These are phyloP conservation scores for Serendipita sp. DNA, from an alignment of 768 basidiomycete species.

Conservation along the genomic window DNA sequence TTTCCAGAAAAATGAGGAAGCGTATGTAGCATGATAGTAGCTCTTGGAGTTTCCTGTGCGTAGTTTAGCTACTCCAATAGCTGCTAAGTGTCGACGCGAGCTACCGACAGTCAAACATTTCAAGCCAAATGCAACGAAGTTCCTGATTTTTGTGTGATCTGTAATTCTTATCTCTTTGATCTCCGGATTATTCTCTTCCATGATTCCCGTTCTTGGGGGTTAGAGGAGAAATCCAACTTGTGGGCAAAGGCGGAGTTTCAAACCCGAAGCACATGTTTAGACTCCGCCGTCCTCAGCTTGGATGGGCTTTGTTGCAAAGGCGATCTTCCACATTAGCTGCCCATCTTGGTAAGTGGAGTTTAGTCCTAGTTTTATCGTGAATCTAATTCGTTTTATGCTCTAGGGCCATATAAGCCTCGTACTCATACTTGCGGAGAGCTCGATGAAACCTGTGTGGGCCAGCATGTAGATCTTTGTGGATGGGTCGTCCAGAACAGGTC, in stretches of 20 bases:
- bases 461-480: conserved; percentile 55
- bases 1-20: neutral
- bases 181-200: neutral
- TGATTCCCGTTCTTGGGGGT: neutral
- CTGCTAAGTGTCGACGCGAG: neutral
- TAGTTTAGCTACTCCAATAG: neutral
- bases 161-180: neutral
- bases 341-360: neutral
- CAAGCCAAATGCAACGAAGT: neutral
- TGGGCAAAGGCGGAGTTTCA: neutral
- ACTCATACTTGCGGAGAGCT: conserved; percentile 55
- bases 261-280: neutral
- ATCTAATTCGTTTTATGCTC: neutral
- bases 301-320: neutral
- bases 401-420: conserved; percentile 41
- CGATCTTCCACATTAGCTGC: neutral
- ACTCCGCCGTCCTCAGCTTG: neutral
- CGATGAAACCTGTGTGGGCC: conserved; percentile 33
- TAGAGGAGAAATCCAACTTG: neutral
- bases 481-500: conserved; percentile 76
- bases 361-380: neutral
- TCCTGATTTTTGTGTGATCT: conserved; percentile 4
- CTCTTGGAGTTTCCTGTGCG: neutral
- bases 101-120: neutral
- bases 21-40: conserved; percentile 1